Base-by-base conservation (phyloP, 768 basidiomycete species). In the Pisolithus microcarpus region DNA sequence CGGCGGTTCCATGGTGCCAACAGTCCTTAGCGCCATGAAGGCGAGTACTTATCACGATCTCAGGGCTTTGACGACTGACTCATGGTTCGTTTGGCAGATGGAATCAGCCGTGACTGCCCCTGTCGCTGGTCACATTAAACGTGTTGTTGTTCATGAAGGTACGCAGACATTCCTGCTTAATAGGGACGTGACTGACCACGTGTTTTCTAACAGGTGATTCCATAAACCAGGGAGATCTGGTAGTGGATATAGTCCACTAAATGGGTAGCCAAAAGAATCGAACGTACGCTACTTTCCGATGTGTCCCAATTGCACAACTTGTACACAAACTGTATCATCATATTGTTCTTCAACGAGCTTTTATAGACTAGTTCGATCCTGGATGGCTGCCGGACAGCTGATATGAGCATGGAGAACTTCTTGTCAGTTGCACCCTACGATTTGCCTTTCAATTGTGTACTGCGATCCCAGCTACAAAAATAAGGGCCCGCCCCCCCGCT, bases 21-120 rank as follows among this genome's bases (percentile, higher is more conserved):
- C 60, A 88, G 91, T 97, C 54, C 74, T 96, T 70, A 93, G 90
- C 67, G 95, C 95, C 15, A 97, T 97, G 95, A 94, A 95, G 86
- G 90, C 79, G 60, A 69, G 78, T 62, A 54, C 51, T 31, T 50
- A 15, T 47, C 16, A 40, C 43, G 39, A n/a, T 43, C 16, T 10
- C 28, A 46, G 38, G 34, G 38, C 38, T 48, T 45, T 50, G 30
- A 34, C n/a, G 44, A 37, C 58, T 62, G 52, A 64, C 57, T 54
- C 10, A 36, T 18, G 51, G 39, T 19, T 55, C 56, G 44, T 56
- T 61, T 56, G 59, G 58, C 61, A 94, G 92, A 97, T 98, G 95
- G 95, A 99, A 74, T 92, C 90, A 55, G 84, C 90, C 56, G 92
- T 98, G 43, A 95, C 92, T 28, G 88, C 93, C 26, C 94, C 96